Base-by-base conservation (phyloP, 2,329 filamentous ascomycete species). In the Cladobotryum protrusum region DNA sequence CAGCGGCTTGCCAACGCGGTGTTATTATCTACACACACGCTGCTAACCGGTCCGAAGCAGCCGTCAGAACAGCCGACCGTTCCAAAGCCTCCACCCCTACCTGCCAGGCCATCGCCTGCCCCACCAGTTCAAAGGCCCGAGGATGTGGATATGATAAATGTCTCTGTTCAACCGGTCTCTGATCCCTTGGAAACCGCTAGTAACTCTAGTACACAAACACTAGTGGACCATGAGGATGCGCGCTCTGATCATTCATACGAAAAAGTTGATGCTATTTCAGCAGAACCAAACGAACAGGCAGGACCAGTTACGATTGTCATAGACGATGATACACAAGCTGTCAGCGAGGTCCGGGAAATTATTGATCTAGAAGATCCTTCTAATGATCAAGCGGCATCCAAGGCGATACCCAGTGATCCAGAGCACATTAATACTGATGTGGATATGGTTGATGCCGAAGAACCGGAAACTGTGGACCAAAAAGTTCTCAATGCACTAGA, bases 1-100 rank as follows among this genome's bases (percentile, higher is more conserved):
- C 84, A 86, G 58, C 82, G 89, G 56, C 76, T 96, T 33, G 90
- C 90, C 20, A 85, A 89, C 45, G 79, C 91, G 36, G 90, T 90
- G 1, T 74, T 96, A 18, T 80, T 88, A 2, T 74, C 74, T 3
- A 75, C 72, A 0, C 66, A 67, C 39, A 67, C 67, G 2, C 59
- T 71, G 5, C 60, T 70, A 4, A 63, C 63, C 19, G 61, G 63
- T 20, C 49, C 61, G 1, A 67, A 67, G 48, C 57, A 59, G 47
- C 42, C 59, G 11, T 44, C 56, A 4, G 64, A 67, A 43, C 34
- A 57, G 6, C 47, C 58, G 12, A 42, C 52, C 5, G 55, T 56
- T 5, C 33, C 59, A 3, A 57, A 63, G 13, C 72, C 75, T 2
- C 78, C 77, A 0, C 76, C 77, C 3, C 63, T 81, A 2, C 78